Percentiles rank a stretch among this genome's conserved stretches.
Conservation (phyloP, 106 monocot species). For the Posidonia australis region DNA sequence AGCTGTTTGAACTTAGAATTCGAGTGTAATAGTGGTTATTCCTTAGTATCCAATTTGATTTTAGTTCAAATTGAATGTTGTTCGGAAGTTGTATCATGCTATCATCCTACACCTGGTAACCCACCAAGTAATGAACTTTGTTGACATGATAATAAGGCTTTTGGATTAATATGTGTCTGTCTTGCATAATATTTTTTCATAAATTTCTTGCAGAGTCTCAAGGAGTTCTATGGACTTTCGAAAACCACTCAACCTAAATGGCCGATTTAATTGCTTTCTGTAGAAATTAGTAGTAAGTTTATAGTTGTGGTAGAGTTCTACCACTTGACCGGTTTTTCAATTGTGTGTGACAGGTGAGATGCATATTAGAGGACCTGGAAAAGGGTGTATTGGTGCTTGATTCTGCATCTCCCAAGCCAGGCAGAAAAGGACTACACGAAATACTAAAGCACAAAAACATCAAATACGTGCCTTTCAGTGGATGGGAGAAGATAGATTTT, state of each 20-base stretch:
- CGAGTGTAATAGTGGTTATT: too few relatives aligned
- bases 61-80: too few relatives aligned
- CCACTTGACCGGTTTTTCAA: background rate
- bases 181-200: too few relatives aligned
- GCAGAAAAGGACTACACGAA: constrained; percentile 62
- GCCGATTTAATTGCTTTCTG: background rate
- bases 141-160: too few relatives aligned
- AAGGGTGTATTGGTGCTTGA: constrained; percentile 21
- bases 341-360: constrained; percentile 40
- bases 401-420: constrained; percentile 32
- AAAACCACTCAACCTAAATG: background rate
- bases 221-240: too few relatives aligned
- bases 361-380: constrained; percentile 62
- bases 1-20: too few relatives aligned
- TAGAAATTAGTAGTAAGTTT: background rate
- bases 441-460: constrained; percentile 38
- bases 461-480: constrained; percentile 53
- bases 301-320: background rate
- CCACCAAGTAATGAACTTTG: too few relatives aligned
- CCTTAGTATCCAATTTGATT: too few relatives aligned
- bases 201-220: background rate
- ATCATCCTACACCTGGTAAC: too few relatives aligned
- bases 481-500: constrained; percentile 83
- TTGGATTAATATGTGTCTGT: too few relatives aligned
- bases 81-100: too few relatives aligned